These are phyloP conservation scores for Exobasidium cylindrosporum DNA, from an alignment of 1,284 basidiomycete species.

Conservation along the genomic window DNA sequence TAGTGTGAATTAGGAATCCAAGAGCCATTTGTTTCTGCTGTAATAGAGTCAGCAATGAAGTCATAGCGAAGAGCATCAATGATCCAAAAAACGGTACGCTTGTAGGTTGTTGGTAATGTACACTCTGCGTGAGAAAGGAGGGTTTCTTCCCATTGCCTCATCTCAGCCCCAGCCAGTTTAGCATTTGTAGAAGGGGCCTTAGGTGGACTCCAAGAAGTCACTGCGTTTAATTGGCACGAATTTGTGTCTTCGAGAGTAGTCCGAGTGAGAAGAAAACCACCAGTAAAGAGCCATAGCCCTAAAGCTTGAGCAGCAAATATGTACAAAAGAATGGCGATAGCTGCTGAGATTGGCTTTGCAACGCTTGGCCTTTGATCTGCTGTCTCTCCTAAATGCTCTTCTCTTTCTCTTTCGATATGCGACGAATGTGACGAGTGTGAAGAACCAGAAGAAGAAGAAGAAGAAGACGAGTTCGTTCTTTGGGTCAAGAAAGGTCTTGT, in stretches of 20 bases:
- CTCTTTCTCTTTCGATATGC: conserved; percentile 17
- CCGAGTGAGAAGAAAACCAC: conserved; percentile 49
- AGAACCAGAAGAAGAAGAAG: conserved; percentile 26
- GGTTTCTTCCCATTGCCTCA: conserved; percentile 25
- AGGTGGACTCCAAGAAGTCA: not conserved
- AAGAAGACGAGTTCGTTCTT: conserved; percentile 2
- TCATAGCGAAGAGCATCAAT: conserved; percentile 94
- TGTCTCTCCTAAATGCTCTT: conserved; percentile 8
- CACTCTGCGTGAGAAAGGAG: conserved; percentile 37
- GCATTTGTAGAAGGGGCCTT: not conserved
- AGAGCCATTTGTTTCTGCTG: conserved; percentile 49
- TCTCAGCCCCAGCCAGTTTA: not conserved
- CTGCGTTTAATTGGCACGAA: not conserved
- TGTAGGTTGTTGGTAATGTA: conserved; percentile 33
- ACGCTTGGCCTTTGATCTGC: conserved; percentile 10
- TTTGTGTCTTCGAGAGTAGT: conserved; percentile 30
- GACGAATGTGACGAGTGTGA: conserved; percentile 41
- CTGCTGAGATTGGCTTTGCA: conserved; percentile 22
- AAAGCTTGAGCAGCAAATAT: conserved; percentile 17
- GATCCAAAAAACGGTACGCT: conserved; percentile 73
- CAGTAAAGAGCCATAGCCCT: conserved; percentile 42
- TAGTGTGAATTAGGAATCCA: conserved; percentile 61
- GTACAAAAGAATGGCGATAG: conserved; percentile 32
- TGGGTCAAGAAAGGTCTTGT: not conserved
- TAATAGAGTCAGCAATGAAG: conserved; percentile 72